These are phyloP conservation scores for Lablab purpureus DNA, from an alignment of 306 rosid species.

Conservation along the genomic window DNA sequence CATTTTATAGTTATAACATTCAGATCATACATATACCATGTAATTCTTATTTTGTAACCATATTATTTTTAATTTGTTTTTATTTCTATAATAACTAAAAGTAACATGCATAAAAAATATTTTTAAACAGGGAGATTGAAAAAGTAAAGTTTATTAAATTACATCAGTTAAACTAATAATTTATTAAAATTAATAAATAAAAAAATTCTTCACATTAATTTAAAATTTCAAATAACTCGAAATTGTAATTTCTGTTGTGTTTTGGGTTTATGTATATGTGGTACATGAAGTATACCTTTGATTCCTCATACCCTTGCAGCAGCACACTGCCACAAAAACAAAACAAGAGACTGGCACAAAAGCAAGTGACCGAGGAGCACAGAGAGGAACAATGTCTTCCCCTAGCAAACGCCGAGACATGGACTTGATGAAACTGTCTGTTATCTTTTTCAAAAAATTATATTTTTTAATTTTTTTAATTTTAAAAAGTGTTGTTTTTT, in stretches of 20 bases:
- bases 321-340: background rate
- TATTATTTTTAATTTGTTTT: too few species aligned
- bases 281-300: constrained; percentile 16
- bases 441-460: constrained; percentile 33
- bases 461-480: background rate
- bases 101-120: too few species aligned
- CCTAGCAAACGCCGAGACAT: constrained; percentile 90
- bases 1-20: too few species aligned
- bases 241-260: background rate
- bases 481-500: background rate
- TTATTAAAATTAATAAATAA: background rate
- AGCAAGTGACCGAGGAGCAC: too few species aligned
- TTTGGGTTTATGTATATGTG: constrained; percentile 2
- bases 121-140: too few species aligned
- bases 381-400: constrained; percentile 66
- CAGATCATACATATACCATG: too few species aligned
- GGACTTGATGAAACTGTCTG: constrained; percentile 97
- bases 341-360: too few species aligned
- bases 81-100: too few species aligned
- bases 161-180: too few species aligned
- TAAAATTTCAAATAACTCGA: background rate
- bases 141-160: too few species aligned
- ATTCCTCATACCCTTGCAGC: background rate
- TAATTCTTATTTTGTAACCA: too few species aligned
- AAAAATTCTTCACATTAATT: background rate